These are phyloP conservation scores for Phlyctochytrium planicorne DNA, from an alignment of 192 early-diverging fungal species.

Conservation along the genomic window DNA sequence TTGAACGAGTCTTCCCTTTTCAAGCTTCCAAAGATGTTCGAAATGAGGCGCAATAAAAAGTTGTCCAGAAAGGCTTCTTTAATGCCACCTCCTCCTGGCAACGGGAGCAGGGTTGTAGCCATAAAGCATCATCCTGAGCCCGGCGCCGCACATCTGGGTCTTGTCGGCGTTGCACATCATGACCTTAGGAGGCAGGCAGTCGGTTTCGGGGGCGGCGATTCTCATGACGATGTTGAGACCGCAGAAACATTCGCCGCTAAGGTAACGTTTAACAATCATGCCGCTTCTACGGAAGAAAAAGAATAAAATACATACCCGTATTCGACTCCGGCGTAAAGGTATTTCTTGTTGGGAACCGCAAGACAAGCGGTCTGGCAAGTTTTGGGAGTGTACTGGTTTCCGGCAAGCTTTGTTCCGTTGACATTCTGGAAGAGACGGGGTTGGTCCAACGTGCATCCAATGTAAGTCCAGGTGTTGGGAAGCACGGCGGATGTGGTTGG, in stretches of 20 bases:
- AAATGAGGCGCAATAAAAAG: too few relatives aligned
- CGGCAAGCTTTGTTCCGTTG: not conserved
- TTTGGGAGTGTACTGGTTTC: not conserved
- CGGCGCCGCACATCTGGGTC: constrained; percentile 1
- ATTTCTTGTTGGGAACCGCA: not conserved
- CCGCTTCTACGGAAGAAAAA: not conserved
- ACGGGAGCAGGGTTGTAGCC: not conserved
- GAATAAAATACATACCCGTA: constrained; percentile 4
- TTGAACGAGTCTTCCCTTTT: too few relatives aligned
- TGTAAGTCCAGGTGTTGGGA: not conserved
- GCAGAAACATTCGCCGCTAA: constrained; percentile 4
- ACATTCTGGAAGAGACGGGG: not conserved
- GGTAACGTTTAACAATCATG: not conserved
- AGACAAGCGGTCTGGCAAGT: not conserved
- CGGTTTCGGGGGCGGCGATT: not conserved
- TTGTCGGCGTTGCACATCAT: not conserved
- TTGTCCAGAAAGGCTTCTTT: too few relatives aligned
- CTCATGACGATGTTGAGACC: not conserved
- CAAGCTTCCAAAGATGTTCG: too few relatives aligned
- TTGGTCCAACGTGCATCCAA: not conserved
- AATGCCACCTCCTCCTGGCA: too few relatives aligned
- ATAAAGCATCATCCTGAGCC: not conserved
- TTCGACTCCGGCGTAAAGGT: not conserved
- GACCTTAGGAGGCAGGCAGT: too few relatives aligned
- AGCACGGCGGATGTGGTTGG: not conserved